Evolutionary conservation across 108 stramenopile species (phyloP), one percentile per base, ranked within the genome.

Genomic region (Fragilariopsis cylindrus): DNA sequence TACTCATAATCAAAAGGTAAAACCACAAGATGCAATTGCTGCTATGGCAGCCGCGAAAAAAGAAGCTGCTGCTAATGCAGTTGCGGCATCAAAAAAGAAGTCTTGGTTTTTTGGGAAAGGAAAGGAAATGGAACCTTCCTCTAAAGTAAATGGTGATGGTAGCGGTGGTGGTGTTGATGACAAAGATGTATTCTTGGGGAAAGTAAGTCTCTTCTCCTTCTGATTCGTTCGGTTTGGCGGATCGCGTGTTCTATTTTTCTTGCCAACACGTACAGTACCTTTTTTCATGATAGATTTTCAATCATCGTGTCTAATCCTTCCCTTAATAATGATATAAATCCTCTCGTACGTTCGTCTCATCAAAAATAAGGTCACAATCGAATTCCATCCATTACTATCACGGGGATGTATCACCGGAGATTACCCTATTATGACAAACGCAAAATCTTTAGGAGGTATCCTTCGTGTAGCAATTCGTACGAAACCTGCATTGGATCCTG

Each of bases 361-460:
- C 30, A 30, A 30, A 30, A 30, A 30, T 30, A 74, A 80, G 60
- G 57, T 80, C n/a, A 53, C 53, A 0, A 41, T 80, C 39, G 79
- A 80, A 58, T 69, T 73, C 12, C 75, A 72, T 56, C 54, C 65
- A 30, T 42, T 80, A 5, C 62, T 80, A 13, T 19, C 44, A 13
- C 64, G 48, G 1, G 57, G 55, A 44, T 80, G 79, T 46, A 66
- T 80, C 7, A 74, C 68, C 46, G 79, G 79, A 7, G 74, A 75
- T 5, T 80, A 50, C 66, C 79, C 79, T 42, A 30, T 80, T 4
- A 15, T 72, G 18, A 58, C 48, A 5, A 71, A 57, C 12, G 57
- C 63, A 40, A 75, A 75, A 43, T 16, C 45, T 9, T 69, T 75
- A 41, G 79, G 79, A 15, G 74, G 74, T 11, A 65, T 44, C 13